These are phyloP conservation scores for Saccharomycopsis oosterbeekiorum DNA, from an alignment of 805 yeast species.

Conservation along the genomic window DNA sequence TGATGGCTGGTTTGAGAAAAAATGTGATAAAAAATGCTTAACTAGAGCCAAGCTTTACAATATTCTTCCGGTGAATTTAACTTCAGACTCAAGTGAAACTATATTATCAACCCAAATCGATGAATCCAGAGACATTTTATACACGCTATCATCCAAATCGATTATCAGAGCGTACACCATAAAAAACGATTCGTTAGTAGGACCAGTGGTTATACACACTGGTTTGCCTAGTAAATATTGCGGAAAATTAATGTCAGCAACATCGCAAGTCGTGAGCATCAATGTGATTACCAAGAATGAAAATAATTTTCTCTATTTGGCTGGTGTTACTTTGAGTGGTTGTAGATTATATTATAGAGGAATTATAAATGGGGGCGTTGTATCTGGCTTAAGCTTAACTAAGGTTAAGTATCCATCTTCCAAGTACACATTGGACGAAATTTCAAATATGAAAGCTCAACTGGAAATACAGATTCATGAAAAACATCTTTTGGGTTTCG, in stretches of 20 bases:
- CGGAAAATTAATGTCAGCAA: conserved; percentile 48
- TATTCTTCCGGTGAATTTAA: conserved; percentile 32
- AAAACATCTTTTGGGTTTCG: conserved; percentile 23
- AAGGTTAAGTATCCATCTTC: conserved; percentile 63
- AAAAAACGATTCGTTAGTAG: conserved; percentile 33
- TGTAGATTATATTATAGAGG: conserved; percentile 56
- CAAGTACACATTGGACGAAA: conserved; percentile 31
- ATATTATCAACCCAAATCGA: conserved; percentile 64
- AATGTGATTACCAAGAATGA: conserved; percentile 54
- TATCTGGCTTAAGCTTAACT: conserved; percentile 34
- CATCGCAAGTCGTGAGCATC: conserved; percentile 46
- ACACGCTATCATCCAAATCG: conserved; percentile 75
- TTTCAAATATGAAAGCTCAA: conserved; percentile 5
- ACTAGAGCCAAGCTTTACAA: conserved; percentile 56
- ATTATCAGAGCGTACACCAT: conserved; percentile 62
- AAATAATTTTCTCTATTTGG: conserved; percentile 57
- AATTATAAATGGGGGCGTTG: conserved; percentile 26
- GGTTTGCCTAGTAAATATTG: conserved; percentile 35
- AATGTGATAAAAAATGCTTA: conserved; percentile 73
- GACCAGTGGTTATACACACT: conserved; percentile 30
- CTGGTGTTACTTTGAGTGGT: conserved; percentile 78
- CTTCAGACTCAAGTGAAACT: conserved; percentile 35
- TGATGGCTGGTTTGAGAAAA: conserved; percentile 80
- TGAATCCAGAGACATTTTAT: conserved; percentile 64
- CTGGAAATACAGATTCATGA: neutral